phyloP scores from a whole-genome alignment of 768 basidiomycete genomes.

The Tulasnella calospora region DNA sequence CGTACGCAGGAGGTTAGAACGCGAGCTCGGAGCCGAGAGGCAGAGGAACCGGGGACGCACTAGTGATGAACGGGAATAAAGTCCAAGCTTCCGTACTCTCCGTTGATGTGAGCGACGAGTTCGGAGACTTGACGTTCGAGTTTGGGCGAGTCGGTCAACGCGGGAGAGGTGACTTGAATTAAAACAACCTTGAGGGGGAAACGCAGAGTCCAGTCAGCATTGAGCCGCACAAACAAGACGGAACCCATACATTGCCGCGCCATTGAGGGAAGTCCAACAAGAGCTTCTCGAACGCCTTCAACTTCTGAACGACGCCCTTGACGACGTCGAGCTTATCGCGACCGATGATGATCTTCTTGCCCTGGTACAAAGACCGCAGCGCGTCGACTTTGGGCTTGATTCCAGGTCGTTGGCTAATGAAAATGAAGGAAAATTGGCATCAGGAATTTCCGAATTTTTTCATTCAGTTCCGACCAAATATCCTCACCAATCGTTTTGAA shows the following conservation, averaged over 20 bases:
- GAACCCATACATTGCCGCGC: constrained; percentile 65
- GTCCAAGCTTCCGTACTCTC: constrained; percentile 88
- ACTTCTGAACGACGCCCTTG: constrained; percentile 95
- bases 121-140: constrained; percentile 91
- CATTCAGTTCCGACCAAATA: too few relatives aligned
- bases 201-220: too few relatives aligned
- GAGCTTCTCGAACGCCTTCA: constrained; percentile 93
- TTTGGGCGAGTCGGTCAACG: constrained; percentile 86
- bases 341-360: constrained; percentile 97
- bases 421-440: not conserved
- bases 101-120: constrained; percentile 91
- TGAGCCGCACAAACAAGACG: too few relatives aligned
- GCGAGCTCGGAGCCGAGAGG: too few relatives aligned
- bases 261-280: constrained; percentile 91
- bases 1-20: not conserved
- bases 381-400: constrained; percentile 88
- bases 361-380: constrained; percentile 76
- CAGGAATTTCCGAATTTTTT: constrained; percentile 28
- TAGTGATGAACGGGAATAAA: constrained; percentile 98
- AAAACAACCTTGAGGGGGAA: constrained; percentile 39
- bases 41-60: constrained; percentile 46
- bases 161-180: constrained; percentile 87
- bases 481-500: constrained; percentile 73
- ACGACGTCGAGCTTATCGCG: constrained; percentile 98
- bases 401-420: constrained; percentile 63